phyloP scores from a whole-genome alignment of 1,284 basidiomycete genomes.

The Sporisorium scitamineum region DNA sequence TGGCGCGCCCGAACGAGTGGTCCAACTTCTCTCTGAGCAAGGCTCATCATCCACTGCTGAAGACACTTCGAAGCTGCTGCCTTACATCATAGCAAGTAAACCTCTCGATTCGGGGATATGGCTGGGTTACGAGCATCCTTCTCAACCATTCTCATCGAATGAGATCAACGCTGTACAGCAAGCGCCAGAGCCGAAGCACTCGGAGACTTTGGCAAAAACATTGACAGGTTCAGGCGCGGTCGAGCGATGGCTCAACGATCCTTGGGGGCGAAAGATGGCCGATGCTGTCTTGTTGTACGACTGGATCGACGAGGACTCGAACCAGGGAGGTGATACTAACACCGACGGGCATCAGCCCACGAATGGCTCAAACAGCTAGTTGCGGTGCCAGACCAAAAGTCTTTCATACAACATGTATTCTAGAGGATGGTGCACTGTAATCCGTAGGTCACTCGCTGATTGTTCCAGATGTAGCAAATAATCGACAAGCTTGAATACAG shows the following conservation, averaged over 20 bases:
- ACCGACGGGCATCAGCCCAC: conserved; percentile 8
- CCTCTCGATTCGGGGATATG: conserved; percentile 52
- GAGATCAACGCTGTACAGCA: neutral
- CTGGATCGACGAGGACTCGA: conserved; percentile 51
- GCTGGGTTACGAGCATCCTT: conserved; percentile 38
- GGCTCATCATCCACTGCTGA: neutral
- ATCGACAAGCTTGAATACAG: neutral
- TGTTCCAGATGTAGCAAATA: neutral
- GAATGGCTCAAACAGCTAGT: neutral
- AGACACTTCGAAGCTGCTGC: conserved; percentile 4
- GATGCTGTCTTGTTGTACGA: conserved; percentile 52
- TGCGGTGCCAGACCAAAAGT: neutral
- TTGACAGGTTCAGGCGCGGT: neutral
- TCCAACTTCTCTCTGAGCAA: conserved; percentile 28
- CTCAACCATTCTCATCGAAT: neutral
- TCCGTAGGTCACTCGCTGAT: neutral
- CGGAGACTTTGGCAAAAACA: neutral
- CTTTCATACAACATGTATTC: neutral
- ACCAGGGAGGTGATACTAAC: conserved; percentile 3
- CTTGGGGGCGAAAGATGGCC: conserved; percentile 46
- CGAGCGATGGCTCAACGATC: conserved; percentile 28
- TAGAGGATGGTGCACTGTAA: too few species aligned
- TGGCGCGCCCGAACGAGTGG: conserved; percentile 52
- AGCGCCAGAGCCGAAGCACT: neutral
- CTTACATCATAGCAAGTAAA: conserved; percentile 52